Evolutionary conservation across 2,329 filamentous ascomycete species (phyloP), one percentile per base, ranked within the genome.

Genomic region (Paraconiothyrium brasiliense): DNA sequence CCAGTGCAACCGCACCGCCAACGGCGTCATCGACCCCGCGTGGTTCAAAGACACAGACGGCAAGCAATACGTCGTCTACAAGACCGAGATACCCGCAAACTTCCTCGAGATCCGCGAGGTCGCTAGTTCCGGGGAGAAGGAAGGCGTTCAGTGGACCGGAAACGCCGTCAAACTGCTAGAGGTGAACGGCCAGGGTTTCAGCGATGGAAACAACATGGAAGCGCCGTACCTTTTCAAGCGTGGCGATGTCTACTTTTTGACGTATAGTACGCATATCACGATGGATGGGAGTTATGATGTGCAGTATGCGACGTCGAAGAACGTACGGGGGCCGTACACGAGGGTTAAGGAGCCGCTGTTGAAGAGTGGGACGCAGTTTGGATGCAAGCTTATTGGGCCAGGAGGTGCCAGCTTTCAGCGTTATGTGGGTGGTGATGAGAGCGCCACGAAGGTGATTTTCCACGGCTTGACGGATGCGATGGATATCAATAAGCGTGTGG

Each of bases 31-130:
- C 39, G 56, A 52, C 35, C 56, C 56, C 14, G 44, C 56, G 20
- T 58, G 56, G 56, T 58, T 51, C 35, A 58, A 52, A 52, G 56
- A 58, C 48, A 32, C 48, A 6, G 44, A 50, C 30, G 37, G 27
- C 34, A 50, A 44, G 8, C 46, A 58, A 32, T 58, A 58, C 47
- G 22, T 58, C 24, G 56, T 52, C 1, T 58, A 58, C 47, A 58
- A 58, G 37, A 58, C 56, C 2, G 56, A 58, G 35, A 50, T 50
- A 24, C 56, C 56, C n/a, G 20, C 34, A 20, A 51, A 50, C 32
- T 58, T 16, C 27, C 56, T 58, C 20, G 56, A 58, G 47, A 30
- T 58, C 47, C 46, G 56, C 34, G 47, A 58, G 22, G 56, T 58
- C 24, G 44, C 56, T 2, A 50, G n/a, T 24, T 43, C 44, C 11